phyloP scores from a whole-genome alignment of 306 rosid species.

The Fagus sylvatica region DNA sequence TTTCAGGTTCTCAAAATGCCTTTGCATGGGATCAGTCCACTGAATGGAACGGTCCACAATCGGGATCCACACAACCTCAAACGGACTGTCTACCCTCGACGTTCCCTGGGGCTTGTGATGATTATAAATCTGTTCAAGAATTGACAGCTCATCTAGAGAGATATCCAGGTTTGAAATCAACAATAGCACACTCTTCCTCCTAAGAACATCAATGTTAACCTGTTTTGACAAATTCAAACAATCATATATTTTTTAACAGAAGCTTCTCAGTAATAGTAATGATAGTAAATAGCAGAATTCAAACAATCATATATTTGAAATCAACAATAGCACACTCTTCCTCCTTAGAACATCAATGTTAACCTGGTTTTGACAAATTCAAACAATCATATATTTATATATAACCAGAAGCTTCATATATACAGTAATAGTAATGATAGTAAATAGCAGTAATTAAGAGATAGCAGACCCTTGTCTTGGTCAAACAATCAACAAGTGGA shows the following conservation, averaged over 20 bases:
- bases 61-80: conserved; percentile 61
- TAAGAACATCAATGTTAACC: not conserved
- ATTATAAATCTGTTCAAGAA: conserved; percentile 59
- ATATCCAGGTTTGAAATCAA: not conserved
- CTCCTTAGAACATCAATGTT: not conserved
- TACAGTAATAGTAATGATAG: not conserved
- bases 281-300: not conserved
- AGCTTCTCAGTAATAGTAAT: not conserved
- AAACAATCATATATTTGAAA: no score
- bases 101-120: conserved; percentile 41
- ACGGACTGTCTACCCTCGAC: conserved; percentile 23
- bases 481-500: conserved; percentile 53
- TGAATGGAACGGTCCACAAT: conserved; percentile 33
- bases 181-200: no score
- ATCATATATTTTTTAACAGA: not conserved
- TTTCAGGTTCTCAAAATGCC: conserved; percentile 25
- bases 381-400: not conserved
- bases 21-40: conserved; percentile 36
- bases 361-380: not conserved
- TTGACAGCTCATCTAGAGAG: conserved; percentile 15
- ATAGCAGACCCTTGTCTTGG: conserved; percentile 49
- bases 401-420: no score
- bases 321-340: not conserved
- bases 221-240: not conserved
- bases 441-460: not conserved